Evolutionary conservation across 1,284 basidiomycete genomes (phyloP).

Genomic region (Cutaneotrichosporon cavernicola): DNA sequence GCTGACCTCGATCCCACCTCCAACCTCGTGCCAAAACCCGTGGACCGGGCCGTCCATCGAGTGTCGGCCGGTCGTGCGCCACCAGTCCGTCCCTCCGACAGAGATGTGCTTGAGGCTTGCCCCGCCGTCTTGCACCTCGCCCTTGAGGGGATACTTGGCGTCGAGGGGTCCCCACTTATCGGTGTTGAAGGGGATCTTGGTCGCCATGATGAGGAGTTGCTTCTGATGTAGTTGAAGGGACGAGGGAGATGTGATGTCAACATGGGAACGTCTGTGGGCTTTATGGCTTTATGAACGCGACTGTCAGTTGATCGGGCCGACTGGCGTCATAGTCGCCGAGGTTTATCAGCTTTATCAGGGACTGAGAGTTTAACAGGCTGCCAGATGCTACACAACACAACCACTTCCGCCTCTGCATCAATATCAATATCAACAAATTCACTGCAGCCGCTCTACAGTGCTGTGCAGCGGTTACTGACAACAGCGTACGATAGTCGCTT

Average conservation of each 20-base stretch:
- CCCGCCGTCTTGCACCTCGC: conserved; percentile 10
- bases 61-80: conserved; percentile 32
- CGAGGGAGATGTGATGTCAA: no score
- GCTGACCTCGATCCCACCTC: conserved; percentile 29
- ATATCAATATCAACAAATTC: no score
- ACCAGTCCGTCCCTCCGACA: conserved; percentile 35
- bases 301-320: not conserved
- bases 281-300: no score
- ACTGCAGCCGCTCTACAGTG: no score
- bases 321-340: not conserved
- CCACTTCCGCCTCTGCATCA: no score
- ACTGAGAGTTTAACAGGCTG: not conserved
- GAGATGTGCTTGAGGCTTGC: conserved; percentile 9
- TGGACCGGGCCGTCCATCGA: conserved; percentile 27
- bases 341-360: conserved; percentile 1
- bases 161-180: conserved; percentile 17
- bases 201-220: not conserved
- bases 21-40: conserved; percentile 24
- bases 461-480: no score
- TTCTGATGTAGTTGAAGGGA: not conserved
- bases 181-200: conserved; percentile 17
- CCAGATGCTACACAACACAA: not conserved
- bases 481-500: no score
- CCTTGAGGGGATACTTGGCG: conserved; percentile 4
- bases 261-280: no score